These are phyloP conservation scores for Datisca glomerata DNA, from an alignment of 306 rosid species.

Conservation along the genomic window DNA sequence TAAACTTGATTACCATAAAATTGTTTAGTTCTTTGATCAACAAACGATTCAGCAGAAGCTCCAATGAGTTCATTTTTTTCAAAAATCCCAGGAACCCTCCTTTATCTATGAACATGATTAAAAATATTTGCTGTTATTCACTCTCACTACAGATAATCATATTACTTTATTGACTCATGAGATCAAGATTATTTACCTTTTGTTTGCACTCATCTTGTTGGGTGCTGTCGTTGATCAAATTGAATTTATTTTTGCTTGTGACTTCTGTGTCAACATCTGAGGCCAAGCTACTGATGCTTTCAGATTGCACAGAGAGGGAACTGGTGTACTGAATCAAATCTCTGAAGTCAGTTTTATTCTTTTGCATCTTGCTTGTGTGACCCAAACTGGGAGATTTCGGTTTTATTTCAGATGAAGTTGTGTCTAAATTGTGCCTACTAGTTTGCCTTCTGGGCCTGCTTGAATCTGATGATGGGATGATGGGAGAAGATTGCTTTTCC, in stretches of 20 bases:
- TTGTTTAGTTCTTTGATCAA: no score
- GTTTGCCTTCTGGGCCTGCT: slow-evolving; percentile 27
- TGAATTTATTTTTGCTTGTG: slow-evolving; percentile 25
- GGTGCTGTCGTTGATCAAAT: slow-evolving; percentile 14
- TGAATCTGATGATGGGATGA: slow-evolving; percentile 33
- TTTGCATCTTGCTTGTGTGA: slow-evolving; percentile 22
- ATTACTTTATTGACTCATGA: not conserved
- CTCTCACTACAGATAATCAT: not conserved
- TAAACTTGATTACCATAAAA: no score
- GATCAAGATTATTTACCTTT: slow-evolving; percentile 30
- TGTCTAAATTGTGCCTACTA: slow-evolving; percentile 20
- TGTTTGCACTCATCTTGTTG: slow-evolving; percentile 20
- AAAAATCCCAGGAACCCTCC: no score
- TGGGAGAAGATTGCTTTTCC: slow-evolving; percentile 49
- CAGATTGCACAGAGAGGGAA: slow-evolving; percentile 37
- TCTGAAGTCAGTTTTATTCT: slow-evolving; percentile 21
- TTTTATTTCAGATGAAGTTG: slow-evolving; percentile 29
- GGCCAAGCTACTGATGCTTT: slow-evolving; percentile 24
- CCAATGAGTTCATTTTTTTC: no score
- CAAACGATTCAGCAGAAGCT: no score
- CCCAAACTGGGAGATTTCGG: slow-evolving; percentile 25
- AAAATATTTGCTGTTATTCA: no score
- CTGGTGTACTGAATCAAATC: slow-evolving; percentile 25
- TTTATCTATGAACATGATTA: no score
- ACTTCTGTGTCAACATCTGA: slow-evolving; percentile 22